Percentiles rank a stretch among this genome's conserved stretches.
Evolutionary conservation across 768 basidiomycete genomes (phyloP).

Genomic region (Rhodotorula sphaerocarpa): DNA sequence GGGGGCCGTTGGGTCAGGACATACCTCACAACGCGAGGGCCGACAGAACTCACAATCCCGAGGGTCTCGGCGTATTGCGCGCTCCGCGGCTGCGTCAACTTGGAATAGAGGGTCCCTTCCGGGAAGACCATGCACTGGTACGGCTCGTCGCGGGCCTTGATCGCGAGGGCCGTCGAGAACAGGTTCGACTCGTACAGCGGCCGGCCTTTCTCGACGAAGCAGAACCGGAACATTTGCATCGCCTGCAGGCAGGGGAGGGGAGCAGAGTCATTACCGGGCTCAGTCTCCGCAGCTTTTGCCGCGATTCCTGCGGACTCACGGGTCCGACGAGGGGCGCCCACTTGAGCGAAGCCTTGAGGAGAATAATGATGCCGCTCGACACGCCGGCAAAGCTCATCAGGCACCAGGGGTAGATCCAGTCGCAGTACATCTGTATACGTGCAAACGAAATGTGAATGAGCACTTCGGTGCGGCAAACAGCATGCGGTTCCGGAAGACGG

Average conservation of each 20-base stretch:
- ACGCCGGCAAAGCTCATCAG: constrained; percentile 63
- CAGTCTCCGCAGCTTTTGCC: constrained; percentile 62
- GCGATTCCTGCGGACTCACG: constrained; percentile 3
- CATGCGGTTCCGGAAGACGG: no score
- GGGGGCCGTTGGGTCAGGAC: no score
- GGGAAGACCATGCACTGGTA: constrained; percentile 83
- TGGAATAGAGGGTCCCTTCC: constrained; percentile 88
- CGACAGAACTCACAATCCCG: constrained; percentile 61
- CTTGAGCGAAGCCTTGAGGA: constrained; percentile 82
- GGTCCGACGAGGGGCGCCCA: constrained; percentile 71
- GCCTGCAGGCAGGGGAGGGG: constrained; percentile 1
- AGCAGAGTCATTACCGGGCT: constrained; percentile 42
- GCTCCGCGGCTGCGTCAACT: constrained; percentile 73
- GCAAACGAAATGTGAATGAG: no score
- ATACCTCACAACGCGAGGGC: neutral
- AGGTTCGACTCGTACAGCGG: constrained; percentile 10
- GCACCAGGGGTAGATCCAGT: constrained; percentile 73
- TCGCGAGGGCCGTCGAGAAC: neutral
- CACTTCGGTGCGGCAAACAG: no score
- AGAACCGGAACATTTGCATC: constrained; percentile 31
- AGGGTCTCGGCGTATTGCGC: constrained; percentile 79
- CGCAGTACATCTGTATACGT: constrained; percentile 41
- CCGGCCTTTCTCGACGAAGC: constrained; percentile 24
- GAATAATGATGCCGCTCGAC: constrained; percentile 71
- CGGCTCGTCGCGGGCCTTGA: constrained; percentile 44